Evolutionary conservation across 2,329 filamentous ascomycete species (phyloP).

Genomic region (Orbilia oligospora): DNA sequence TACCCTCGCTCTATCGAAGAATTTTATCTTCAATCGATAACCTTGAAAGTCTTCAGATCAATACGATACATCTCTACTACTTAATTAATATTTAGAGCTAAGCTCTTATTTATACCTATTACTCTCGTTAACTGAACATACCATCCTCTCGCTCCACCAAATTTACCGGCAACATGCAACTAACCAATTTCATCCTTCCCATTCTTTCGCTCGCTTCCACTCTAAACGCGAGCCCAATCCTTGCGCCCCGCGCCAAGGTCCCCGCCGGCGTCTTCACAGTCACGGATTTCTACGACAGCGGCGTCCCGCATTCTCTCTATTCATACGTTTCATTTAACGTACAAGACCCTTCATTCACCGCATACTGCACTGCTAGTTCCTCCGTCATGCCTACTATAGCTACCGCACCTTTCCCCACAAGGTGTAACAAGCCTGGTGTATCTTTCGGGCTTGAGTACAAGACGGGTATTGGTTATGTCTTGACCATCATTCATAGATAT

Average conservation of each 20-base stretch:
- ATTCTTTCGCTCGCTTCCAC: constrained; percentile 31
- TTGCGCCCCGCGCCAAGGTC: constrained; percentile 9
- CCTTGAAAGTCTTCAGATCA: neutral
- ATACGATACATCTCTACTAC: neutral
- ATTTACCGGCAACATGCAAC: constrained; percentile 40
- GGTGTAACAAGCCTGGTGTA: constrained; percentile 32
- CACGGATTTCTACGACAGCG: constrained; percentile 35
- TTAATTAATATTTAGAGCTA: neutral
- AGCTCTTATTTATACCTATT: constrained; percentile 9
- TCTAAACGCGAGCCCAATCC: constrained; percentile 29
- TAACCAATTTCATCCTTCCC: constrained; percentile 37
- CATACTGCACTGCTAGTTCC: constrained; percentile 19
- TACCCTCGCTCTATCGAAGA: neutral
- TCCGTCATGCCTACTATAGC: constrained; percentile 23
- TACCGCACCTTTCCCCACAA: constrained; percentile 37
- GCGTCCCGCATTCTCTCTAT: constrained; percentile 27
- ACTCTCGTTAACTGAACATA: constrained; percentile 10
- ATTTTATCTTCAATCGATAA: neutral
- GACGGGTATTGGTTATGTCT: constrained; percentile 30
- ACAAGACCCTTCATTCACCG: constrained; percentile 5
- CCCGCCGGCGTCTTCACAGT: constrained; percentile 26
- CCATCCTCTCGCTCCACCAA: neutral
- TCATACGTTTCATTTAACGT: constrained; percentile 44
- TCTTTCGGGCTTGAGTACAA: constrained; percentile 32
- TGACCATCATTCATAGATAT: constrained; percentile 41